phyloP scores from a whole-genome alignment of 2,329 filamentous ascomycete genomes.

The Purpureocillium takamizusanense region DNA sequence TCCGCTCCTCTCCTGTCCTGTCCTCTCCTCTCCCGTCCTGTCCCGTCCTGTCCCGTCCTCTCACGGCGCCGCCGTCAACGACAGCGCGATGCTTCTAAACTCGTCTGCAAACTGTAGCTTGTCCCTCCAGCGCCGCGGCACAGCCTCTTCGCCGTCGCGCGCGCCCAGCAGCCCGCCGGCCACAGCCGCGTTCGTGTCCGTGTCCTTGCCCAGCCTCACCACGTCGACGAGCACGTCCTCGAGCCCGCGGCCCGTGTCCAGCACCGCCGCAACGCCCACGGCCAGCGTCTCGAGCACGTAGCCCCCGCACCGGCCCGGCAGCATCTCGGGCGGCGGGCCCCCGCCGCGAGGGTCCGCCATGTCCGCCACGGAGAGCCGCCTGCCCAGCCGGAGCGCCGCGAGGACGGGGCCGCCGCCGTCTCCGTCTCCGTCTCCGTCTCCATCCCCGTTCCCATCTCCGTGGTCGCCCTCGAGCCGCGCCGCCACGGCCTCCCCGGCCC shows the following conservation, averaged over 20 bases:
- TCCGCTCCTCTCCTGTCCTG: too few relatives aligned
- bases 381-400: slow-evolving; percentile 18
- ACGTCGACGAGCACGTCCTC: slow-evolving; percentile 37
- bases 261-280: slow-evolving; percentile 30
- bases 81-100: slow-evolving; percentile 16
- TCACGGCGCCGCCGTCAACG: not conserved
- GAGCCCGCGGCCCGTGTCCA: slow-evolving; percentile 24
- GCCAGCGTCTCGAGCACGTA: slow-evolving; percentile 34
- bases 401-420: slow-evolving; percentile 8
- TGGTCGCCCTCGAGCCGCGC: slow-evolving; percentile 12
- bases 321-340: slow-evolving; percentile 19
- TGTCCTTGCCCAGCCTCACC: slow-evolving; percentile 32
- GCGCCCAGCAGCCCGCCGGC: slow-evolving; percentile 36
- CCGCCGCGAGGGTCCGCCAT: slow-evolving; percentile 18
- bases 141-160: slow-evolving; percentile 29
- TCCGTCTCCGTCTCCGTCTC: too few relatives aligned
- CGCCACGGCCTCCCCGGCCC: slow-evolving; percentile 14
- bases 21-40: too few relatives aligned
- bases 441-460: too few relatives aligned
- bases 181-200: slow-evolving; percentile 37
- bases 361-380: slow-evolving; percentile 11
- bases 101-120: slow-evolving; percentile 29
- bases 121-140: slow-evolving; percentile 30
- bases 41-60: too few relatives aligned
- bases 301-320: slow-evolving; percentile 19